phyloP scores from a whole-genome alignment of 2,329 filamentous ascomycete genomes.

The Trematosphaeria pertusa region DNA sequence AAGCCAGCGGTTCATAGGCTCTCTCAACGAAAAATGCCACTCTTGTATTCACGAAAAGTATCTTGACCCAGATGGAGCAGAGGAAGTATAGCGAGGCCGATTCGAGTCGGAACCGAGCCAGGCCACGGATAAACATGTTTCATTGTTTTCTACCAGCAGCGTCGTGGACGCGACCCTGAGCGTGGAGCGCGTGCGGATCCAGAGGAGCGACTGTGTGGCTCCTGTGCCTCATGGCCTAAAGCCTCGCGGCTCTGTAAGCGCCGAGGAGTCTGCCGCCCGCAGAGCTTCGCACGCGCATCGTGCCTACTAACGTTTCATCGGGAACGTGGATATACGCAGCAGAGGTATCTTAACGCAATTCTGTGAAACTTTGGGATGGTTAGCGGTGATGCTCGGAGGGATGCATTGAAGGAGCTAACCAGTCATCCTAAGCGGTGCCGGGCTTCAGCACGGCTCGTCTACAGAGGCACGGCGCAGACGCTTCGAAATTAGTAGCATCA shows the following conservation, averaged over 20 bases:
- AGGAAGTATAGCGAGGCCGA: slow-evolving; percentile 19
- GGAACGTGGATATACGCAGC: slow-evolving; percentile 7
- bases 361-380: slow-evolving; percentile 19
- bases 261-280: slow-evolving; percentile 22
- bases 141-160: slow-evolving; percentile 13
- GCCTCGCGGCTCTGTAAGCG: slow-evolving; percentile 35
- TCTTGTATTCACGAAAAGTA: slow-evolving; percentile 6
- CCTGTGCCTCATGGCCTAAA: slow-evolving; percentile 39
- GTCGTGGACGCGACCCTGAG: slow-evolving; percentile 16
- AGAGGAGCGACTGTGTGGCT: slow-evolving; percentile 22
- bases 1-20: no score
- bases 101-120: slow-evolving; percentile 19
- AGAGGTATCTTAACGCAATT: slow-evolving; percentile 6
- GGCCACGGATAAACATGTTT: slow-evolving; percentile 13
- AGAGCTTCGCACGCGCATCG: slow-evolving; percentile 19
- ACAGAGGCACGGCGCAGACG: no score
- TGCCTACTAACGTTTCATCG: slow-evolving; percentile 13
- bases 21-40: no score
- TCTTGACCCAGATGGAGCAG: slow-evolving; percentile 11
- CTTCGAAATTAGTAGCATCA: neutral
- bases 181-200: slow-evolving; percentile 11
- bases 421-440: neutral
- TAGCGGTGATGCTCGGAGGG: slow-evolving; percentile 24
- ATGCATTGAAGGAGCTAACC: neutral
- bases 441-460: no score